phyloP scores from a whole-genome alignment of 345 rosid species.

The Pistacia integerrima region DNA sequence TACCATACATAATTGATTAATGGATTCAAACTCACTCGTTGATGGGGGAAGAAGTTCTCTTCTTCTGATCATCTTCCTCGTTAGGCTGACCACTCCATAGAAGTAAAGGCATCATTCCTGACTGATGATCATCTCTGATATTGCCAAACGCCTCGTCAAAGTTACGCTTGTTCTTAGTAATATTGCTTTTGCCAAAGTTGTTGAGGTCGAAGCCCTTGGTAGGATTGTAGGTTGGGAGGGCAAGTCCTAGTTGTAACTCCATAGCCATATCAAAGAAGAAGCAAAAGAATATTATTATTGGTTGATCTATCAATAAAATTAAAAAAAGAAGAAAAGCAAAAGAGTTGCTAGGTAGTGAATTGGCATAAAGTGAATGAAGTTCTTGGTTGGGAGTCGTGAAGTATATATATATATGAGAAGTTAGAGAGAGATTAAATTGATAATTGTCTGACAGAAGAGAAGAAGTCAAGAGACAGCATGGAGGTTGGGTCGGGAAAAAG shows the following conservation, averaged over 20 bases:
- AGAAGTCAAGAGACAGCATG: slow-evolving; percentile 44
- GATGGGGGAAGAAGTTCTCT: slow-evolving; percentile 27
- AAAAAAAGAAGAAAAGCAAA: slow-evolving; percentile 9
- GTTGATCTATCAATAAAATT: background rate
- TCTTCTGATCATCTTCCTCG: slow-evolving; percentile 48
- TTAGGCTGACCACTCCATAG: slow-evolving; percentile 54
- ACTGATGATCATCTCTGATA: background rate
- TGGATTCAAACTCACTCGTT: slow-evolving; percentile 37
- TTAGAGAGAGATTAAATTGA: slow-evolving; percentile 19
- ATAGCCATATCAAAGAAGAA: slow-evolving; percentile 40
- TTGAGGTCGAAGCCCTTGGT: slow-evolving; percentile 25
- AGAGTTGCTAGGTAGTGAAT: background rate
- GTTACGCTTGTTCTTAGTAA: slow-evolving; percentile 32
- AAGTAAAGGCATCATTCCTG: slow-evolving; percentile 26
- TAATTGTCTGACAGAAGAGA: slow-evolving; percentile 28
- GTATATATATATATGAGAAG: slow-evolving; percentile 4
- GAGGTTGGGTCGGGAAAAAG: slow-evolving; percentile 69
- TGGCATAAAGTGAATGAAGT: slow-evolving; percentile 16
- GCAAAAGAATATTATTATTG: background rate
- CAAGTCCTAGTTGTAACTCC: slow-evolving; percentile 59
- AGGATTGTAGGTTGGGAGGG: slow-evolving; percentile 34
- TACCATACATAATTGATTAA: too few relatives aligned
- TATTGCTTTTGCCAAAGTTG: background rate
- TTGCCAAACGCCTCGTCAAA: slow-evolving; percentile 33
- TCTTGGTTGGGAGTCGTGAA: background rate